Base-by-base conservation (phyloP, 179 eudicot genomes). In the Dionaea muscipula region DNA sequence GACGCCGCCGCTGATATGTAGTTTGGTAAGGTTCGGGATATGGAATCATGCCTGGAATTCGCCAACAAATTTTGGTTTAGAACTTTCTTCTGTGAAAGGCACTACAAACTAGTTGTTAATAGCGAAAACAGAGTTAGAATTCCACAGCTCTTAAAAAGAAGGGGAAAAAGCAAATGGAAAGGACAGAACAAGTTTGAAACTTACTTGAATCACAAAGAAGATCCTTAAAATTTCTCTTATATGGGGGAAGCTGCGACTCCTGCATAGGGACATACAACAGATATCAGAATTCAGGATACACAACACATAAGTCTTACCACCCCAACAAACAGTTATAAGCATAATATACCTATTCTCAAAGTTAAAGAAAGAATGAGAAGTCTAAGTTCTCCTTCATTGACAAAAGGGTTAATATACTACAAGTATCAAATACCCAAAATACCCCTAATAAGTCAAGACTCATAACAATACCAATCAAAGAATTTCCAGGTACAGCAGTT, bases 1-100 rank as follows among this genome's bases (percentile, higher is more conserved):
- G 72, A 59, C 97, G 87, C 39, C 94, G 81, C 26, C 73, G 76
- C 69, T 90, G 97, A 59, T 79, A 90, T 78, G 70, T 79, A 65
- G 85, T 90, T 67, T 90, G 97, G 62, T 83, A 90, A 23, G 97
- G 95, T 60, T 90, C 97, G 23, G 89, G 75, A 62, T 90, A 90
- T 28, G 97, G 97, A 57, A 86, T 86, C 95, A 90, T 76, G 71
- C 81, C 97, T 90, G 68, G 43, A 43, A 63, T 27, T 54, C 25
- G 6, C 9, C 67, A 65, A 36, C 26, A 52, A 10, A 18, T 33
- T 39, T 19, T 22, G 40, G 21, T 16, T 26, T 10, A 16, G 47
- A 60, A 20, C 26, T 1, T 38, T 15, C 13, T 0, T n/a, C 2
- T 15, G 12, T 17, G 20, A 18, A n/a, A 39, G 4, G 11, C 10